A percentile compares a stretch with the other conserved stretches of the same genome.
Conservation (phyloP, 106 monocot genomes). For the Acanthochlamys bracteata region DNA sequence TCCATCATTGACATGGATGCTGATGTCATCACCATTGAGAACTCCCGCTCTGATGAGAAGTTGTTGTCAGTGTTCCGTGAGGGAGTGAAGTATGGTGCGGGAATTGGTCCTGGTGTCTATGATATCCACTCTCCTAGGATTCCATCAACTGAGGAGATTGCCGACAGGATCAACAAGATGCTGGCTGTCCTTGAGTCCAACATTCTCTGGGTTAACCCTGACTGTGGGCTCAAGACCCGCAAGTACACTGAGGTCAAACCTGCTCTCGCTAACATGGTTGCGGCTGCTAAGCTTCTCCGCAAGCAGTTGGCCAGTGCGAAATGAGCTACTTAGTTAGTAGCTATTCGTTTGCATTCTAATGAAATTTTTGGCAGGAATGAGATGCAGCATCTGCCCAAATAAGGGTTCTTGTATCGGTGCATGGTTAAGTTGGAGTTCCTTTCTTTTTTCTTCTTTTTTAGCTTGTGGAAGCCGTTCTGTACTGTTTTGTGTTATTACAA, state of each 20-base stretch:
- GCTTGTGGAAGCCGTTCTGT: too few relatives aligned
- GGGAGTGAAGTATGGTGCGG: constrained; percentile 47
- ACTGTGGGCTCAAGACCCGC: constrained; percentile 48
- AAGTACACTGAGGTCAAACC: constrained; percentile 43
- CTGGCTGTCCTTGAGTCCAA: constrained; percentile 70
- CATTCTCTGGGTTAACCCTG: constrained; percentile 70
- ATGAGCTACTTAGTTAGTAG: constrained; percentile 4
- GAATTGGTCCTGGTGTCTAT: constrained; percentile 45
- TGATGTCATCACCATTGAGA: constrained; percentile 81
- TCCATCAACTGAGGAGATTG: constrained; percentile 68
- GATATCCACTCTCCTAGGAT: constrained; percentile 83
- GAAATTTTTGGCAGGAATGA: too few relatives aligned
- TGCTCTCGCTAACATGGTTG: constrained; percentile 35
- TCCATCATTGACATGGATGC: constrained; percentile 86
- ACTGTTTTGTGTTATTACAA: too few relatives aligned
- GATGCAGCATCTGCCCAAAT: too few relatives aligned
- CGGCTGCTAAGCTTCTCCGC: constrained; percentile 37
- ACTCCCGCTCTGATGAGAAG: constrained; percentile 80
- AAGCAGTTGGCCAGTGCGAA: constrained; percentile 30
- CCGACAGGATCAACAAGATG: constrained; percentile 81
- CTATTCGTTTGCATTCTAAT: too few relatives aligned
- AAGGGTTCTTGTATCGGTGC: too few relatives aligned
- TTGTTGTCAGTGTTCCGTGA: constrained; percentile 65
- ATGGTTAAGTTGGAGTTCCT: too few relatives aligned
- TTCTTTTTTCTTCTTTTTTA: too few relatives aligned